Evolutionary conservation across 495 filamentous ascomycete species (phyloP).

Genomic region (Penicillium longicatenatum): DNA sequence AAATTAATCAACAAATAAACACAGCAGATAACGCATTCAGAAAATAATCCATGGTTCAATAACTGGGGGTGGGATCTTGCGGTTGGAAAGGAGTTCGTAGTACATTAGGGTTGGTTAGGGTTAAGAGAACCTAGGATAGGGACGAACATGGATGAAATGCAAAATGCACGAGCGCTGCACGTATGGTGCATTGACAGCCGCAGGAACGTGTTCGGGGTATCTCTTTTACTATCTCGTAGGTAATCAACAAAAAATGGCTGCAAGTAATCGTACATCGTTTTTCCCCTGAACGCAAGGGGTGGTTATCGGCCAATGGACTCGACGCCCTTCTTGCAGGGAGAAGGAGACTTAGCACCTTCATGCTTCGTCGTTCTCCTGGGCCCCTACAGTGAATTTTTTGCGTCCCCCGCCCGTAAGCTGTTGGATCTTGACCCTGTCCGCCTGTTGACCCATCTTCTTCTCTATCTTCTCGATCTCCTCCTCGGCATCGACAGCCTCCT

Average conservation of each 20-base stretch:
- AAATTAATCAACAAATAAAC: slow-evolving; percentile 7
- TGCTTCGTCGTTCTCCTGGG: slow-evolving; percentile 64
- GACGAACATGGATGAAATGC: slow-evolving; percentile 19
- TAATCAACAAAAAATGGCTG: slow-evolving; percentile 17
- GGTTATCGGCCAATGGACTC: slow-evolving; percentile 24
- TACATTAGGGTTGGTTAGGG: slow-evolving; percentile 22
- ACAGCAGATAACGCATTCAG: slow-evolving; percentile 13
- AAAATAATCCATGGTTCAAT: slow-evolving; percentile 23
- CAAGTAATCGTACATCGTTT: slow-evolving; percentile 36
- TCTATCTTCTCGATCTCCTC: slow-evolving; percentile 95
- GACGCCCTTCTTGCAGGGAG: slow-evolving; percentile 39
- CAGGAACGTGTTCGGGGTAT: slow-evolving; percentile 47
- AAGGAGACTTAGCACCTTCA: slow-evolving; percentile 40
- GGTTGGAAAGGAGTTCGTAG: slow-evolving; percentile 16
- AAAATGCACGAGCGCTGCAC: slow-evolving; percentile 28
- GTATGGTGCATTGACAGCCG: slow-evolving; percentile 39
- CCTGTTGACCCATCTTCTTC: slow-evolving; percentile 86
- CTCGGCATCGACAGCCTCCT: slow-evolving; percentile 86
- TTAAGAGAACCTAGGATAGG: slow-evolving; percentile 26
- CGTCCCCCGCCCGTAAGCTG: slow-evolving; percentile 78
- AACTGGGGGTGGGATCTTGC: slow-evolving; percentile 16
- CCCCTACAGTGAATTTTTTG: slow-evolving; percentile 84
- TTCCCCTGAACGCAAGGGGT: slow-evolving; percentile 42
- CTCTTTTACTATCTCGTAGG: slow-evolving; percentile 24
- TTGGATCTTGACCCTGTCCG: slow-evolving; percentile 84